phyloP scores from a whole-genome alignment of 2,329 filamentous ascomycete genomes.

The Chlorencoelia australis region DNA sequence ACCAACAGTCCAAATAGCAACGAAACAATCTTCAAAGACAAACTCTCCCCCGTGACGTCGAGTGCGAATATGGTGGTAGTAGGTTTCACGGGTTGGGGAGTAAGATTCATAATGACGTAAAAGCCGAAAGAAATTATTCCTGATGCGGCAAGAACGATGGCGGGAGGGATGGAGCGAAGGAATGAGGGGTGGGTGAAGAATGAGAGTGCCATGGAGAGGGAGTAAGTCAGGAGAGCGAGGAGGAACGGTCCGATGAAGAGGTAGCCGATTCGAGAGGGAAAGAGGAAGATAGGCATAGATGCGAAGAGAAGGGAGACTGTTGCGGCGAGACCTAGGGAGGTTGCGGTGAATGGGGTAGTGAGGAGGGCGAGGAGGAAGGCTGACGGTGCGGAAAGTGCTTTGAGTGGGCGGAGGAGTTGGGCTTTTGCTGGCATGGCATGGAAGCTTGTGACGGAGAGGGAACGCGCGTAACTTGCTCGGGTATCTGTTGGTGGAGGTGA shows the following conservation, averaged over 20 bases:
- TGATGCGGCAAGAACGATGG: no score
- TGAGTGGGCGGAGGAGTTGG: constrained; percentile 23
- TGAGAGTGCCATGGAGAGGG: no score
- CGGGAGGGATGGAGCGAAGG: no score
- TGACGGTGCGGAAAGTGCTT: constrained; percentile 40
- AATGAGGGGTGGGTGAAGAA: no score
- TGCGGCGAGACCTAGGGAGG: constrained; percentile 37
- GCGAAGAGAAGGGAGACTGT: constrained; percentile 39
- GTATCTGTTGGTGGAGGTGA: not conserved
- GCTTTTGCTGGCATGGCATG: constrained; percentile 11
- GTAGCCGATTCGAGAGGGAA: constrained; percentile 31
- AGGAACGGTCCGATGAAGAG: constrained; percentile 29
- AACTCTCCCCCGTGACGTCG: constrained; percentile 6
- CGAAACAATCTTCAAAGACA: constrained; percentile 13
- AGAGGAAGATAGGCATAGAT: constrained; percentile 34
- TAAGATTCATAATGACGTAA: not conserved
- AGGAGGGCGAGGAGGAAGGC: constrained; percentile 36
- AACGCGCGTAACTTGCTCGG: constrained; percentile 5
- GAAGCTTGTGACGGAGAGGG: constrained; percentile 1
- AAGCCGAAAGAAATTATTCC: no score
- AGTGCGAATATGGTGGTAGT: constrained; percentile 6
- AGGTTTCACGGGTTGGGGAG: not conserved
- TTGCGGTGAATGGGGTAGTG: constrained; percentile 35
- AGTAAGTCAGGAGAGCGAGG: constrained; percentile 12
- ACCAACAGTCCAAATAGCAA: constrained; percentile 14